A percentile compares a stretch with the other conserved stretches of the same genome.
Evolutionary conservation across 179 eudicot genomes (phyloP).

Genomic region (Amaranthus tricolor): DNA sequence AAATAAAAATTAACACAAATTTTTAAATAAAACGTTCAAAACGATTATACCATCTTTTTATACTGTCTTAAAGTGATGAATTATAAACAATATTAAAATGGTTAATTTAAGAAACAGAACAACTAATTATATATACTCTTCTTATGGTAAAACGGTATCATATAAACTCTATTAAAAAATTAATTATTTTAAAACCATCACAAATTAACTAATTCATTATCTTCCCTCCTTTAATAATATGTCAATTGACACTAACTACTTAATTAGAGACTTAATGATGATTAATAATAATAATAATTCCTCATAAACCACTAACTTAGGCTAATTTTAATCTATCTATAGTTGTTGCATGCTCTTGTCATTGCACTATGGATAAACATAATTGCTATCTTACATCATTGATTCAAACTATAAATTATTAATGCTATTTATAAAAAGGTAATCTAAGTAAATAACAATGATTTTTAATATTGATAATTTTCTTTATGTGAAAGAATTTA

Average conservation of each 20-base stretch:
- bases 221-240: neutral
- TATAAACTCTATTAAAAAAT: too few species aligned
- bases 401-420: neutral
- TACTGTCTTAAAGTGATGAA: too few species aligned
- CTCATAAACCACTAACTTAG: constrained; percentile 17
- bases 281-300: neutral
- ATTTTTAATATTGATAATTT: too few species aligned
- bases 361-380: constrained; percentile 15
- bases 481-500: too few species aligned
- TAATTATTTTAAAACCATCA: too few species aligned
- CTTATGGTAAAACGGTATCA: too few species aligned
- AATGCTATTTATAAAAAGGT: neutral
- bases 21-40: neutral
- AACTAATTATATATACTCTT: too few species aligned
- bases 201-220: neutral
- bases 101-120: too few species aligned
- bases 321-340: constrained; percentile 12
- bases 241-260: too few species aligned
- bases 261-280: neutral
- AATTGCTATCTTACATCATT: constrained; percentile 23
- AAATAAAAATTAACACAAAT: neutral
- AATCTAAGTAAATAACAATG: too few species aligned
- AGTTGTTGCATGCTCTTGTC: constrained; percentile 19
- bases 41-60: too few species aligned
- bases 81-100: too few species aligned